phyloP scores from a whole-genome alignment of 148 eudicot genomes.

The Dianthus caryophyllus region DNA sequence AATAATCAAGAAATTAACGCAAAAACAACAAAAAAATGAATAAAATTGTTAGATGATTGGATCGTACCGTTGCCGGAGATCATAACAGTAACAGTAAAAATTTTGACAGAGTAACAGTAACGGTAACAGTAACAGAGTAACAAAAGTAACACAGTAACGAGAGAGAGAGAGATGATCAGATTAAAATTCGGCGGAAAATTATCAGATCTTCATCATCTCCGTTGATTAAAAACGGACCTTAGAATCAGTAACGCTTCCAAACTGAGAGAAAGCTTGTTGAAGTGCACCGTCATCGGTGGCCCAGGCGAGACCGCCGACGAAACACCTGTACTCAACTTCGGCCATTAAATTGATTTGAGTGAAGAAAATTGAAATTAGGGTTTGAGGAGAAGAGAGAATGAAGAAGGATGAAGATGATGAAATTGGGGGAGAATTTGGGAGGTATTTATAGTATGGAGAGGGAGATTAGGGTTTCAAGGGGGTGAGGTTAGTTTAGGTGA shows the following conservation, averaged over 20 bases:
- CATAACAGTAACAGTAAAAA: constrained; percentile 23
- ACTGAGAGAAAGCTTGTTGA: constrained; percentile 56
- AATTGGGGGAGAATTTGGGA: neutral
- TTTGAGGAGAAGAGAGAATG: neutral
- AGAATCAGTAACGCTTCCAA: constrained; percentile 62
- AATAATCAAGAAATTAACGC: neutral
- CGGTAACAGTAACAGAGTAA: constrained; percentile 11
- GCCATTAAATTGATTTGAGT: constrained; percentile 30
- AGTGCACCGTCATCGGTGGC: constrained; percentile 65
- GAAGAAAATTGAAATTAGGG: neutral
- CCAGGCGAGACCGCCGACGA: constrained; percentile 95
- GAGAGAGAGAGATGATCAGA: constrained; percentile 7
- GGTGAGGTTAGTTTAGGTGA: neutral
- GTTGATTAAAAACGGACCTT: constrained; percentile 65
- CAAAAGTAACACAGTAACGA: constrained; percentile 17
- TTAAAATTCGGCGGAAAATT: neutral
- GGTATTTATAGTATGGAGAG: constrained; percentile 8
- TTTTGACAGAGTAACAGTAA: constrained; percentile 22
- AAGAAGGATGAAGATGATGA: neutral
- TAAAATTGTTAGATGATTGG: constrained; percentile 33
- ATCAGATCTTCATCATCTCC: constrained; percentile 34
- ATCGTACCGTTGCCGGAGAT: constrained; percentile 83
- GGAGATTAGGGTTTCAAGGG: constrained; percentile 21
- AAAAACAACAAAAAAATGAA: neutral
- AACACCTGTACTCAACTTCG: constrained; percentile 78